Evolutionary conservation across 1,284 basidiomycete species (phyloP).

Genomic region (Taiwanofungus camphoratus): DNA sequence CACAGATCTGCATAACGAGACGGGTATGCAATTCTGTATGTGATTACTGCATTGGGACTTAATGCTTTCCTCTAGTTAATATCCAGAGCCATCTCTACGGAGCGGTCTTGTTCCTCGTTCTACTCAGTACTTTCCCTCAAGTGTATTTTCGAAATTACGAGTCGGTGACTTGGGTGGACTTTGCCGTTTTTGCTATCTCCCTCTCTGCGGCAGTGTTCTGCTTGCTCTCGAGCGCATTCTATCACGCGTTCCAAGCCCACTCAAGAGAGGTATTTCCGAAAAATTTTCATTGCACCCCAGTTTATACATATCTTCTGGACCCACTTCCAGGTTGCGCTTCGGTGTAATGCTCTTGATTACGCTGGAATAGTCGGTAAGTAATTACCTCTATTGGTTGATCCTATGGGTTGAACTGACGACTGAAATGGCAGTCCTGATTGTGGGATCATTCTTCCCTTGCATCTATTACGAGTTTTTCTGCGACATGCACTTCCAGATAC

Average conservation of each 20-base stretch:
- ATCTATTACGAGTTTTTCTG: conserved; percentile 74
- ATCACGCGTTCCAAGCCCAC: conserved; percentile 75
- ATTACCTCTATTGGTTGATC: background rate
- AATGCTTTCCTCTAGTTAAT: conserved; percentile 54
- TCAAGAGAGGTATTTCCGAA: conserved; percentile 48
- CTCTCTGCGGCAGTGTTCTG: conserved; percentile 72
- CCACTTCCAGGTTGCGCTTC: conserved; percentile 25
- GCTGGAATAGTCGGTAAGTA: conserved; percentile 56
- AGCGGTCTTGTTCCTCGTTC: conserved; percentile 60
- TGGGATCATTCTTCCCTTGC: conserved; percentile 79
- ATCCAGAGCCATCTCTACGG: conserved; percentile 86
- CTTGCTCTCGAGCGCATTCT: conserved; percentile 69
- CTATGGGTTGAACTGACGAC: background rate
- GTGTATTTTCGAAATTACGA: conserved; percentile 45
- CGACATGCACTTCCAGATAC: conserved; percentile 41
- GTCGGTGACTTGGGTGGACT: conserved; percentile 57
- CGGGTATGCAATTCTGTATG: conserved; percentile 38
- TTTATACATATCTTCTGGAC: background rate
- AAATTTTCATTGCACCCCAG: background rate
- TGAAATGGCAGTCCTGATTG: conserved; percentile 39
- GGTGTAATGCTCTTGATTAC: conserved; percentile 58
- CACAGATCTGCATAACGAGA: conserved; percentile 83
- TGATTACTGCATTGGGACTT: conserved; percentile 3
- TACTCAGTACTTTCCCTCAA: conserved; percentile 48
- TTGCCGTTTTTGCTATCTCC: conserved; percentile 62